phyloP scores from a whole-genome alignment of 192 early-diverging fungal genomes.

The Coemansia sp. region DNA sequence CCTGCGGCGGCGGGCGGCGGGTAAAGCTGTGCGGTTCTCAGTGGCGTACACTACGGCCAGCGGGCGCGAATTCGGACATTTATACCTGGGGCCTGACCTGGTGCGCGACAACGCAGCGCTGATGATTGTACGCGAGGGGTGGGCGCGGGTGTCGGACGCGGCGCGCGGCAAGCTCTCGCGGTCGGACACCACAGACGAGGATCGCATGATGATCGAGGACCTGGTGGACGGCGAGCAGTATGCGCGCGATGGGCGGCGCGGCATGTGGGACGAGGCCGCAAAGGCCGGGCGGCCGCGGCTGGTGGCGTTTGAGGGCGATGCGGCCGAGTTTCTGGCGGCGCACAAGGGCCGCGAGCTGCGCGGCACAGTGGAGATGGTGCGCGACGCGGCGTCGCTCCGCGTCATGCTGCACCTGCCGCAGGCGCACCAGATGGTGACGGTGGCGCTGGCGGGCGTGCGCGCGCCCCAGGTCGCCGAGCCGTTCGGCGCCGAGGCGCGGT shows the following conservation, averaged over 20 bases:
- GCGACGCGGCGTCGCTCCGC: constrained; percentile 85
- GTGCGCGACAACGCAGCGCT: constrained; percentile 73
- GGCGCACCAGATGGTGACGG: constrained; percentile 75
- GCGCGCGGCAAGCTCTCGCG: constrained; percentile 48
- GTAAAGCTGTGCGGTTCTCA: constrained; percentile 84
- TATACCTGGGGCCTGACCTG: constrained; percentile 54
- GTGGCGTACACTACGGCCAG: constrained; percentile 59
- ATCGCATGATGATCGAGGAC: constrained; percentile 39
- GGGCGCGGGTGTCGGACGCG: constrained; percentile 77
- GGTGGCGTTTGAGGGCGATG: constrained; percentile 65
- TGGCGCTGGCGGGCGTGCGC: constrained; percentile 81
- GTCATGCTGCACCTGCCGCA: constrained; percentile 70
- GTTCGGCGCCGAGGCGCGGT: constrained; percentile 91
- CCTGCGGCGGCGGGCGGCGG: constrained; percentile 82
- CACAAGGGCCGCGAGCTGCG: constrained; percentile 81
- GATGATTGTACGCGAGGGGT: constrained; percentile 78
- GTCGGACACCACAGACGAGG: constrained; percentile 41
- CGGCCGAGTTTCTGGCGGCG: constrained; percentile 71
- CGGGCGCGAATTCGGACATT: constrained; percentile 68
- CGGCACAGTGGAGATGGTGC: constrained; percentile 93
- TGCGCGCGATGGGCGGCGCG: constrained; percentile 70
- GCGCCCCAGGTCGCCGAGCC: constrained; percentile 82
- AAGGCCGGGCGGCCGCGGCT: constrained; percentile 48
- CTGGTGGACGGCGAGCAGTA: constrained; percentile 69
- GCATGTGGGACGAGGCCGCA: constrained; percentile 72